Percentiles rank a stretch among this genome's conserved stretches.
phyloP scores from a whole-genome alignment of 2,329 filamentous ascomycete genomes.

The Ciborinia camelliae region DNA sequence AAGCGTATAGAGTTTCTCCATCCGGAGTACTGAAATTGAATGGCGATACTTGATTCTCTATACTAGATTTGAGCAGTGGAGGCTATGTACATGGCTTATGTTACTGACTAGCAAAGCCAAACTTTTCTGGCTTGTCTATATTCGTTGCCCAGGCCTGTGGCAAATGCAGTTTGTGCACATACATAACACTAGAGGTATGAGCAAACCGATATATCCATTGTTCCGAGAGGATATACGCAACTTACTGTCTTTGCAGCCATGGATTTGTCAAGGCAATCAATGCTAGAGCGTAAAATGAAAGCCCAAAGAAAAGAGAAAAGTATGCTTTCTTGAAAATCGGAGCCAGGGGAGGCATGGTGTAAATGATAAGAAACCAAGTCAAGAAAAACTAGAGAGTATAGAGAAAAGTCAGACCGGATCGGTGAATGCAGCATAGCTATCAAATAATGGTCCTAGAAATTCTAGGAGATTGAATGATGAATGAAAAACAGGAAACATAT shows the following conservation, averaged over 20 bases:
- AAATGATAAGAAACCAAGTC: background rate
- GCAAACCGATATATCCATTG: background rate
- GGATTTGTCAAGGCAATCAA: conserved; percentile 65
- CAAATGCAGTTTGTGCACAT: conserved; percentile 74
- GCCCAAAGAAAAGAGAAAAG: conserved; percentile 54
- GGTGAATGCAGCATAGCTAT: background rate
- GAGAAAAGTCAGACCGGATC: conserved; percentile 1
- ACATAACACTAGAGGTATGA: conserved; percentile 58
- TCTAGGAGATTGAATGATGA: background rate
- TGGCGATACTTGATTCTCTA: conserved; percentile 83
- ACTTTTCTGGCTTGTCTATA: conserved; percentile 71
- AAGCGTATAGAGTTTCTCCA: conserved; percentile 75
- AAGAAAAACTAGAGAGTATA: conserved; percentile 8
- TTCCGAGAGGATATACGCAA: conserved; percentile 19
- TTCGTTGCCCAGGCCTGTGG: conserved; percentile 63
- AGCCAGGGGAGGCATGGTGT: conserved; percentile 36
- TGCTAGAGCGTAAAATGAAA: conserved; percentile 64
- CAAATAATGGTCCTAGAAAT: background rate
- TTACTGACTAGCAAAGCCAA: conserved; percentile 76
- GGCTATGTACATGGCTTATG: background rate
- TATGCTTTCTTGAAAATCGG: conserved; percentile 46
- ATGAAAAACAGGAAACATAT: background rate
- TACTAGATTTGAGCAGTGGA: conserved; percentile 1
- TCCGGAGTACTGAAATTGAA: conserved; percentile 76
- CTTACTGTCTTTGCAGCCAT: conserved; percentile 77